Evolutionary conservation across 352 stramenopile genomes (phyloP), one percentile per base, ranked within the genome.

Genomic region (Globisporangium heterothallicum): DNA sequence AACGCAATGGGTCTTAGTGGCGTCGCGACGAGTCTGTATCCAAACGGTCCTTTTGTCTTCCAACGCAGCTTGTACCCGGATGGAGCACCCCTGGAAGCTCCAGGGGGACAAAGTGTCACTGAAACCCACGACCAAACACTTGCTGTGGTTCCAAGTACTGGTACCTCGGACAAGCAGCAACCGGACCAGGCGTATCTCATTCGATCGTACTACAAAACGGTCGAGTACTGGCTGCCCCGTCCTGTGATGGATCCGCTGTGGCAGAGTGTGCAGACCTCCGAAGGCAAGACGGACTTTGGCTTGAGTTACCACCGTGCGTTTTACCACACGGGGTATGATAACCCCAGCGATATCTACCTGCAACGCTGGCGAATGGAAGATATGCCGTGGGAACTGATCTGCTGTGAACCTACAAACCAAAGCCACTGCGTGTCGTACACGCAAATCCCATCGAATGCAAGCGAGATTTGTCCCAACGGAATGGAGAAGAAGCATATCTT

Each of bases 261-360:
- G 95, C 88, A 98, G 59, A 97, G 85, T 42, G 94, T 98, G 1
- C 95, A 98, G 49, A 74, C 57, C n/a, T 13, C 53, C 0, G 50
- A 82, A 9, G 75, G 67, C 13, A 66, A 52, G 9, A 86, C 86
- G 0, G 80, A 98, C 58, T 98, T 97, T 67, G 85, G 87, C 1
- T 67, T 98, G n/a, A 98, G 79, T 59, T 98, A 97, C 61, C 96
- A 99, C 51, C 78, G 96, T 16, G 89, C 93, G n/a, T 93, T 96
- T 27, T 98, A 98, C 50, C 71, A 96, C 47, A 49, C 70, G 30
- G 92, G 83, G 19, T 99, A 99, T 73, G 96, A 99, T 61, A 83
- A 99, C 59, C 94, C 92, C 30, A 91, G 98, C 50, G 96, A 99
- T 59, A 98, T 98, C 59, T 98, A 97, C 66, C 61, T 98, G 6